Evolutionary conservation across 1,284 basidiomycete species (phyloP), one percentile per base, ranked within the genome.

Genomic region (Cutaneotrichosporon dermatis): DNA sequence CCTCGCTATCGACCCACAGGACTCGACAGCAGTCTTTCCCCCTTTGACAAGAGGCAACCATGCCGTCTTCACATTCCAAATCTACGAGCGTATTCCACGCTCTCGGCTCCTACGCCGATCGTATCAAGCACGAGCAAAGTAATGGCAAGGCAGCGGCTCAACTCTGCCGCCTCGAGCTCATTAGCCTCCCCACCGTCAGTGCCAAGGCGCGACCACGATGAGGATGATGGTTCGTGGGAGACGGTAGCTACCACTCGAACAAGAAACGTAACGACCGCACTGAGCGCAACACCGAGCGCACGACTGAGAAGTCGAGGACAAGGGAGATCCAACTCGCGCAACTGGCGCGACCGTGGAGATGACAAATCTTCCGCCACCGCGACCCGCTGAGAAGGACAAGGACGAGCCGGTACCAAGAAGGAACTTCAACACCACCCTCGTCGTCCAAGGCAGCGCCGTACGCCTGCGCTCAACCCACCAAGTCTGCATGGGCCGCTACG

Each of bases 81-180:
- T 63, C 63, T 35, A 64, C 67, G 37, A 73, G 73, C 39, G 74
- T 74, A 10, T 76, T 76, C 66, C 70, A 74, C 53, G 72, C 74
- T 10, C 69, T 76, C 6, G 75, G 74, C 43, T 76, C 75, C 2
- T 76, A 75, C 54, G 75, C 75, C 59, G 75, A 75, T 55, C 60
- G 71, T 15, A 76, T 72, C 61, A 72, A 71, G 59, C 67, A 72
- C 44, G 51, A 54, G 16, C 41, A 42, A 3, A 49, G 45, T 6
- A 51, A 48, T 42, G 54, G 43, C 49, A 51, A 42, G 25, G 49
- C 58, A 37, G 57, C 34, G 16, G 53, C 12, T 58, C 62, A 3
- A 55, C 7, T 41, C 57, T 4, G 51, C 15, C 33, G 49, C 54
- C 11, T 55, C 53, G 33, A 58, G 57, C 44, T 55, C 60, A 4